Conservation (phyloP, 148 eudicot genomes). For the Nepenthes mirabilis region DNA sequence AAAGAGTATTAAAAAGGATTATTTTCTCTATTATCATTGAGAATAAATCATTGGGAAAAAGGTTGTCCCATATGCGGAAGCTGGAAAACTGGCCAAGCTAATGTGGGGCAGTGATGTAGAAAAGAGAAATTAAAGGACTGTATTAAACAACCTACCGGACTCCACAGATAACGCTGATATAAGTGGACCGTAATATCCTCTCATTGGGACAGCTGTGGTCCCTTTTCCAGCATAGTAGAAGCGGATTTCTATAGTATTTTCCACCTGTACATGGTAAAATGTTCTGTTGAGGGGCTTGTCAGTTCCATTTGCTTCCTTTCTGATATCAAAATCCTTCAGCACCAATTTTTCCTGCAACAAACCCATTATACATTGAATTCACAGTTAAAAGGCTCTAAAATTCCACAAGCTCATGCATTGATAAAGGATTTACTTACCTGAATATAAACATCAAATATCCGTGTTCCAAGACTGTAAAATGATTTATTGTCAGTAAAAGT, state of each 20-base stretch:
- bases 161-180: conserved; percentile 54
- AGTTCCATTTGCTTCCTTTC: conserved; percentile 28
- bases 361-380: not conserved
- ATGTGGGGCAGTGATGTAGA: not conserved
- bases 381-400: not conserved
- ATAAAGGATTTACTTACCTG: conserved; percentile 27
- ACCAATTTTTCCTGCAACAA: conserved; percentile 31
- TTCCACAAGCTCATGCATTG: not conserved
- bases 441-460: conserved; percentile 55
- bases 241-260: conserved; percentile 30
- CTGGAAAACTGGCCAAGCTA: no score
- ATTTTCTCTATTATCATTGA: not conserved
- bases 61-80: not conserved
- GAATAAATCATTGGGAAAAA: not conserved
- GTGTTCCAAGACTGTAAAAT: conserved; percentile 46
- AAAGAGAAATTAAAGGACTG: not conserved
- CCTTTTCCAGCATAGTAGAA: conserved; percentile 50
- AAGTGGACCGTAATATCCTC: conserved; percentile 55
- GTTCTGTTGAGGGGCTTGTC: conserved; percentile 13
- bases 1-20: not conserved
- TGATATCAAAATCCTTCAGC: conserved; percentile 39
- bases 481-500: conserved; percentile 27
- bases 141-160: conserved; percentile 25
- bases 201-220: conserved; percentile 33
- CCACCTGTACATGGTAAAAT: not conserved